Evolutionary conservation across 1,139 yeast genomes (phyloP).

Genomic region (Magnusiomyces sp.): DNA sequence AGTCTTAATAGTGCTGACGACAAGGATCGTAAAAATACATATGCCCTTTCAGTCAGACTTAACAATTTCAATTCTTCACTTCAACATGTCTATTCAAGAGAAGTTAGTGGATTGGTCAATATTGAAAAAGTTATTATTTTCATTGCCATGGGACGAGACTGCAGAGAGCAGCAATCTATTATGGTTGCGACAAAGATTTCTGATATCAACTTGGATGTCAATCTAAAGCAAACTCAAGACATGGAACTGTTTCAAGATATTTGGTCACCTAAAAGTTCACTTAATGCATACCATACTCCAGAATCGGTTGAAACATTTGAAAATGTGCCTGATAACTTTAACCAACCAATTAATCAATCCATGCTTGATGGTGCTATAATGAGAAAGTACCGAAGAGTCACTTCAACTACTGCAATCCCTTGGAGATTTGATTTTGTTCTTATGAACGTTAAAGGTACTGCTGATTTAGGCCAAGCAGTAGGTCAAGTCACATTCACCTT

Average conservation of each 20-base stretch:
- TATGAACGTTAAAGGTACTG: conserved; percentile 43
- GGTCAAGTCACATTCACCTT: conserved; percentile 53
- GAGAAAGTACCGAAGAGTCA: conserved; percentile 48
- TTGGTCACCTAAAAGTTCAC: conserved; percentile 50
- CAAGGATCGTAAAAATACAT: conserved; percentile 19
- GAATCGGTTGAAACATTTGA: conserved; percentile 7
- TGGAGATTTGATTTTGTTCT: conserved; percentile 62
- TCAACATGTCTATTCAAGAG: conserved; percentile 87
- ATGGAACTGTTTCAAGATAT: conserved; percentile 73
- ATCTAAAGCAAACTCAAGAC: conserved; percentile 81
- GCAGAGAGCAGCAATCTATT: conserved; percentile 17
- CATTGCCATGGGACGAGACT: conserved; percentile 24
- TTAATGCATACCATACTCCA: neutral
- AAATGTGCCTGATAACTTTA: conserved; percentile 8
- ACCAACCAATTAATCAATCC: conserved; percentile 3
- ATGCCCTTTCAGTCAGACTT: conserved; percentile 40
- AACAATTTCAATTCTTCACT: conserved; percentile 56
- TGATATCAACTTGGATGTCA: conserved; percentile 55
- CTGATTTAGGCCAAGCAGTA: conserved; percentile 77
- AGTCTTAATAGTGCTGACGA: conserved; percentile 46
- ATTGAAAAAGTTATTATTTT: conserved; percentile 44
- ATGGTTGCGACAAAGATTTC: conserved; percentile 45
- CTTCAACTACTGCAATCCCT: conserved; percentile 61
- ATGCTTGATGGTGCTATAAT: conserved; percentile 31
- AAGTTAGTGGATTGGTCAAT: conserved; percentile 66